Percentiles rank a stretch among this genome's conserved stretches.
These are phyloP conservation scores for Mycena rebaudengoi DNA, from an alignment of 768 basidiomycete genomes.

Conservation along the genomic window DNA sequence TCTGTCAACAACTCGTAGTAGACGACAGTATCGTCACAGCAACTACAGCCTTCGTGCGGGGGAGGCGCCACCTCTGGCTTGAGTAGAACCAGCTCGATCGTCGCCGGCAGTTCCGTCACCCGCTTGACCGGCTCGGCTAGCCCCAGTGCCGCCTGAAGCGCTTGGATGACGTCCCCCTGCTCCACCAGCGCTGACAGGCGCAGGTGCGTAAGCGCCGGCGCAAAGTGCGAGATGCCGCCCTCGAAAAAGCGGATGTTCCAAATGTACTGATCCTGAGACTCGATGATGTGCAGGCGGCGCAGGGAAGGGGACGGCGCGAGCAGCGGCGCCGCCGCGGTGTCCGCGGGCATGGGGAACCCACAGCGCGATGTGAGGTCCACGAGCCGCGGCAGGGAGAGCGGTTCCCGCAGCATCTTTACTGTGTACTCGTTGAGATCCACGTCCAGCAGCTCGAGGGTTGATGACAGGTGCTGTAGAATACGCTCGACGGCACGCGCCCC, in stretches of 20 bases:
- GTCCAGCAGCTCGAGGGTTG: too few relatives aligned
- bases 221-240: slow-evolving; percentile 30
- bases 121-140: background rate
- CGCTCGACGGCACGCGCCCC: too few relatives aligned
- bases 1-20: background rate
- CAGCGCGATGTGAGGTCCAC: too few relatives aligned
- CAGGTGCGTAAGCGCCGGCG: slow-evolving; percentile 30
- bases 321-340: too few relatives aligned
- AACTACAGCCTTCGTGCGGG: background rate
- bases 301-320: slow-evolving; percentile 30
- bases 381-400: too few relatives aligned
- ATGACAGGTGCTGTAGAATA: too few relatives aligned
- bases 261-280: slow-evolving; percentile 29
- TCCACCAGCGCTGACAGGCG: slow-evolving; percentile 14
- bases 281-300: slow-evolving; percentile 29
- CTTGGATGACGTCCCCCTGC: background rate
- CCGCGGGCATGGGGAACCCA: too few relatives aligned
- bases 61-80: background rate
- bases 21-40: background rate
- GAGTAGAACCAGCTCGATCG: background rate
- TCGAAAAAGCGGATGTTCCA: slow-evolving; percentile 29
- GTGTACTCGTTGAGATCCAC: too few relatives aligned
- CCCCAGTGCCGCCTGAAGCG: slow-evolving; percentile 1
- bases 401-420: too few relatives aligned
- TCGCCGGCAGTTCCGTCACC: background rate